Evolutionary conservation across 805 yeast genomes (phyloP).

Genomic region (Debaryomyces prosopidis): DNA sequence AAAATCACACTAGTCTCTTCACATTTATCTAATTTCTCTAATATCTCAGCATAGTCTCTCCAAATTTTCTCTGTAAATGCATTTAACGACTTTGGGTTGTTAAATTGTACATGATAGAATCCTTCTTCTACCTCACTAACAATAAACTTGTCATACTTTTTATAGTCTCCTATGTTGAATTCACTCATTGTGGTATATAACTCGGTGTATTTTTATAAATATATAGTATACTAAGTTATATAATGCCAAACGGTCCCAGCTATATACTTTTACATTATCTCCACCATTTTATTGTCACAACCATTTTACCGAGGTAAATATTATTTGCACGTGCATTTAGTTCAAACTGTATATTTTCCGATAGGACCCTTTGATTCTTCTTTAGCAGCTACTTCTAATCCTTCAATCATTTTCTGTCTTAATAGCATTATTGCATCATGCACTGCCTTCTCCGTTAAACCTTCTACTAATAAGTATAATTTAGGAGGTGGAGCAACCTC

Average conservation of each 20-base stretch:
- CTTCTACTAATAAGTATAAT: conserved; percentile 76
- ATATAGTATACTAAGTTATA: no score
- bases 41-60: conserved; percentile 53
- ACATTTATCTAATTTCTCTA: conserved; percentile 45
- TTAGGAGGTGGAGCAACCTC: conserved; percentile 64
- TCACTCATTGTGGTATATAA: no score
- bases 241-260: neutral
- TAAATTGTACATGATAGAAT: conserved; percentile 58
- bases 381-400: conserved; percentile 49
- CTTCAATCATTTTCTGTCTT: conserved; percentile 55
- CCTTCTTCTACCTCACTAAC: conserved; percentile 45
- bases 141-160: conserved; percentile 29
- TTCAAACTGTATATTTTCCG: conserved; percentile 51
- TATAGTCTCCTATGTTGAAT: conserved; percentile 18
- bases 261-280: neutral
- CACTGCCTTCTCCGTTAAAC: conserved; percentile 60
- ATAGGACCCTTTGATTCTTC: conserved; percentile 43
- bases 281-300: neutral
- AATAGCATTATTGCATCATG: conserved; percentile 58
- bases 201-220: neutral
- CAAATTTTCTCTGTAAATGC: conserved; percentile 59
- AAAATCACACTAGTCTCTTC: conserved; percentile 50
- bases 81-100: conserved; percentile 60
- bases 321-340: neutral
- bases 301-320: neutral